Base-by-base conservation (phyloP, 148 eudicot species). In the Cornus kousa region DNA sequence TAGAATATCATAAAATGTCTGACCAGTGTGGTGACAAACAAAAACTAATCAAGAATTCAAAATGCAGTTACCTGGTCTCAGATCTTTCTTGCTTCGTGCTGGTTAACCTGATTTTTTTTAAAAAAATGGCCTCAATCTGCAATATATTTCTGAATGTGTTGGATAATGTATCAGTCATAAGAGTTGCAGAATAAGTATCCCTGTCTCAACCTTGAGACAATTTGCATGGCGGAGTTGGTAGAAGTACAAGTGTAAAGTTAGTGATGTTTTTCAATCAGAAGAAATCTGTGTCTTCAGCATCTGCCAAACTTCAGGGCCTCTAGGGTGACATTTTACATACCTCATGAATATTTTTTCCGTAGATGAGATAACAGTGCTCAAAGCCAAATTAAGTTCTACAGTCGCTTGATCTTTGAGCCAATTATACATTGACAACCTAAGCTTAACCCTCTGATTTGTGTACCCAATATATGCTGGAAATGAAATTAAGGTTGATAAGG, bases 261-360 rank as follows among this genome's bases (percentile, higher is more conserved):
- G 28, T 28, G 28, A 28, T 12, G 0, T 20, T 35, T 55, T 16
- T 81, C 74, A 80, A 46, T 66, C 73, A 19, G 77, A 67, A 83
- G 76, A 77, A 69, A 82, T 74, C 24, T 81, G 66, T 78, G 85
- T 83, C 81, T 86, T 91, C 67, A 91, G 86, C 46, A 76, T 70
- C 67, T 86, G 74, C 97, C 97, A 95, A 39, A 80, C 78, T 67
- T 81, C 68, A 73, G 77, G 89, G 32, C 98, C 97, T 75, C 39
- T 62, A 48, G 94, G 94, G 78, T 94, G 94, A 68, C 35, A 80
- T 70, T 83, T 80, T 33, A 92, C 98, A 77, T 83, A 90, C 62
- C 19, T 77, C 50, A 82, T 33, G 62, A 95, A 95, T 53, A 62
- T 5, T 67, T 77, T 67, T 19, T 91, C 95, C 24, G 92, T 67